Percentiles rank a stretch among this genome's conserved stretches.
These are phyloP conservation scores for Aquilaria agallochum DNA, from an alignment of 441 rosid species.

Conservation along the genomic window DNA sequence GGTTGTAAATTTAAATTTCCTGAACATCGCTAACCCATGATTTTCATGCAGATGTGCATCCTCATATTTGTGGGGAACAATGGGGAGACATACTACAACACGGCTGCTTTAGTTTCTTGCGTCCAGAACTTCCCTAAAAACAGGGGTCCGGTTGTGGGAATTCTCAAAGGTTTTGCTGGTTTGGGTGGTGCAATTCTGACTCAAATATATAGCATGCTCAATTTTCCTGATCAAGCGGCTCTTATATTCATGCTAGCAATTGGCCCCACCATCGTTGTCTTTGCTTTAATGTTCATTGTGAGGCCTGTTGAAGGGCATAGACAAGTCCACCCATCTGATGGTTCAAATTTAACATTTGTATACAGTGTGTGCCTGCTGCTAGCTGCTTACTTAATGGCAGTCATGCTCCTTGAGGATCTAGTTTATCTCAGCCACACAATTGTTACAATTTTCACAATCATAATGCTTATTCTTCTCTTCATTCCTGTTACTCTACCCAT, in stretches of 20 bases:
- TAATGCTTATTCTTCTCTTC: constrained; percentile 54
- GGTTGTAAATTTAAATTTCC: too few species aligned
- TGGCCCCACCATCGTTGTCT: constrained; percentile 69
- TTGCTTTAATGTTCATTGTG: constrained; percentile 64
- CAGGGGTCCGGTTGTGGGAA: constrained; percentile 90
- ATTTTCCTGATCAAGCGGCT: constrained; percentile 67
- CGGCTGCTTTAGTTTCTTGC: constrained; percentile 80
- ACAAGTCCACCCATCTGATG: constrained; percentile 63
- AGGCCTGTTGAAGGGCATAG: constrained; percentile 90
- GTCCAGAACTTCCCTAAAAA: constrained; percentile 91
- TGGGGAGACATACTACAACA: constrained; percentile 91
- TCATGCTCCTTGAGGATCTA: constrained; percentile 77
- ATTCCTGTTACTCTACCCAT: constrained; percentile 64
- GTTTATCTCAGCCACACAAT: constrained; percentile 41
- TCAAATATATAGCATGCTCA: constrained; percentile 62
- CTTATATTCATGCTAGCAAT: constrained; percentile 93
- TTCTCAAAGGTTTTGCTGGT: constrained; percentile 94
- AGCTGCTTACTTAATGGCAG: constrained; percentile 77
- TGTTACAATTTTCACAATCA: constrained; percentile 35
- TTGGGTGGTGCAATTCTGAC: constrained; percentile 84
- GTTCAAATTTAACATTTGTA: constrained; percentile 52
- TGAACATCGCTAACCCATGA: too few species aligned
- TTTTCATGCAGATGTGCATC: constrained; percentile 58
- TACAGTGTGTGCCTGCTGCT: constrained; percentile 72
- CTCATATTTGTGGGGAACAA: constrained; percentile 83